Base-by-base conservation (phyloP, 2,329 filamentous ascomycete genomes). In the Nothophaeocryptopus gaeumannii region DNA sequence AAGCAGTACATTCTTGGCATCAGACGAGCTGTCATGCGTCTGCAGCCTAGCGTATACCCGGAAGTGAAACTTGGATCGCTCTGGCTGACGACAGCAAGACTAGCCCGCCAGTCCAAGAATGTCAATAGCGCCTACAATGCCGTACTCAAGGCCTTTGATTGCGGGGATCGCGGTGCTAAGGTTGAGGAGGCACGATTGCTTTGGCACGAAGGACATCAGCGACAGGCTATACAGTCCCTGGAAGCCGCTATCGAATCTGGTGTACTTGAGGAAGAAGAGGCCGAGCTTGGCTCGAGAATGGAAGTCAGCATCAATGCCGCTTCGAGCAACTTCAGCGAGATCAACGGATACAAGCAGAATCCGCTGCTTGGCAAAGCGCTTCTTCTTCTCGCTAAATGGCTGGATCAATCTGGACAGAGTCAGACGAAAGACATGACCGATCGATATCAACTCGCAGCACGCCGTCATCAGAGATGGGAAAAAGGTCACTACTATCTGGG, bases 401-500 rank as follows among this genome's bases (percentile, higher is more conserved):
- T 96, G 26, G 95, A 97, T 65, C 85, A 81, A 48, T 88, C 92
- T n/a, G 93, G 93, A 5, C 92, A 97, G 68, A 96, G 90, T 1
- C 88, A 95, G 63, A 88, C 89, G 3, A 80, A 83, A 38, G 83
- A 88, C 3, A 79, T 97, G 56, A 83, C 89, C 39, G 79, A 84
- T 46, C 88, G 89, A 64, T 99, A 96, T 62, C 85, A 90, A 55
- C 81, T 86, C 58, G 91, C 91, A 1, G 82, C 87, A n/a, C 84
- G 80, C 64, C 83, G 81, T 2, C 74, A 68, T 55, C 72, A 76
- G 5, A 82, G 82, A 44, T 99, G 92, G 91, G 93, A 99, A 67
- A 97, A 96, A 70, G 91, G 89, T 0, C 92, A 97, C 66, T 99
- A 97, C 68, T 96, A 96, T 67, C 80, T 99, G 8, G 93, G 93